These are phyloP conservation scores for Boletus semigastroideus DNA, from an alignment of 1,284 basidiomycete genomes.

Conservation along the genomic window DNA sequence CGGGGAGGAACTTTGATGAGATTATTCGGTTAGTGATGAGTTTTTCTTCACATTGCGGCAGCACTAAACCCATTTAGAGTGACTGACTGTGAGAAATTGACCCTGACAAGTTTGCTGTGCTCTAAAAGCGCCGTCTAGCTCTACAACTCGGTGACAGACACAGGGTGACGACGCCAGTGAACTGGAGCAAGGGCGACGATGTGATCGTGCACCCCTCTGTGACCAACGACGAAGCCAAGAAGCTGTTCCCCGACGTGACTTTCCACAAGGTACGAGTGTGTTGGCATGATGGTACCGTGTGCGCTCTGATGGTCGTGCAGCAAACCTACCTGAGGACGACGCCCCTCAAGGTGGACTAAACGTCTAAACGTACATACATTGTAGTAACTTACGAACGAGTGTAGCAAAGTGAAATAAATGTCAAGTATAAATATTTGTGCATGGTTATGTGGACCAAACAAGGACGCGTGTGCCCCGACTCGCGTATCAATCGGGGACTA, in stretches of 20 bases:
- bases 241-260: constrained; percentile 75
- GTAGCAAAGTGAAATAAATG: not conserved
- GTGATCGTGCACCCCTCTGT: constrained; percentile 96
- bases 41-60: not conserved
- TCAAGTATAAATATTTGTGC: constrained; percentile 10
- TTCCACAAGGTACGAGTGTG: constrained; percentile 57
- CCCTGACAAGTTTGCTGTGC: not conserved
- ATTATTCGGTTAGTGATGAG: constrained; percentile 66
- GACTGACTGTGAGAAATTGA: constrained; percentile 56
- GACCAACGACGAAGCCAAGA: constrained; percentile 84
- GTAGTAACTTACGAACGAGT: not conserved
- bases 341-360: constrained; percentile 47
- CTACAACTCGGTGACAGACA: constrained; percentile 95
- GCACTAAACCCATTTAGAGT: constrained; percentile 38
- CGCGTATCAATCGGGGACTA: constrained; percentile 19
- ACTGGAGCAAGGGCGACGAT: constrained; percentile 93
- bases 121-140: constrained; percentile 39
- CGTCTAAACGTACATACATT: not conserved
- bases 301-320: constrained; percentile 2
- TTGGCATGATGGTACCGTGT: not conserved
- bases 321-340: constrained; percentile 80
- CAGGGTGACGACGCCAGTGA: constrained; percentile 82
- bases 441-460: constrained; percentile 25
- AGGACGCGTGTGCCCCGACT: constrained; percentile 32
- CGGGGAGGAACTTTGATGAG: constrained; percentile 85